Evolutionary conservation across 2,329 filamentous ascomycete genomes (phyloP).

Genomic region (Lasiodiplodia theobromae): DNA sequence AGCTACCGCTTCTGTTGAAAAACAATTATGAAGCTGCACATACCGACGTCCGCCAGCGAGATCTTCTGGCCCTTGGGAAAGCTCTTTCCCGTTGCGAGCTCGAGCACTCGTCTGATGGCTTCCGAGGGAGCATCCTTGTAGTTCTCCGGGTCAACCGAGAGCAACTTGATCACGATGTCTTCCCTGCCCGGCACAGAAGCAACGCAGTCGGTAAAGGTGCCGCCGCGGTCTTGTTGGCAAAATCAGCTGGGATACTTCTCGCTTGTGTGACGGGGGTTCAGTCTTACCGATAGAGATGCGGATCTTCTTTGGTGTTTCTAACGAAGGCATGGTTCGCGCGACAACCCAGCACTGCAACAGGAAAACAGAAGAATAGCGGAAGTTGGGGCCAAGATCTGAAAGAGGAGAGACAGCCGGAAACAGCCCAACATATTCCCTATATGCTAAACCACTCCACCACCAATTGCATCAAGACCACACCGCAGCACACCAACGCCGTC

Average conservation of each 20-base stretch:
- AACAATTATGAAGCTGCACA: background rate
- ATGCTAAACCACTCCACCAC: background rate
- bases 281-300: background rate
- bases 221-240: conserved; percentile 32
- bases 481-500: background rate
- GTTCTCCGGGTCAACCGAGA: conserved; percentile 40
- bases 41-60: background rate
- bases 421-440: background rate
- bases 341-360: no score
- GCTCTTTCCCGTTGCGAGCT: conserved; percentile 33
- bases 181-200: conserved; percentile 35
- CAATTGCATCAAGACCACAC: background rate
- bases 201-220: conserved; percentile 35
- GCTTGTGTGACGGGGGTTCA: no score
- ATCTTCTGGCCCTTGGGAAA: conserved; percentile 32
- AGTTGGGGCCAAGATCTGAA: no score
- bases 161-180: conserved; percentile 40
- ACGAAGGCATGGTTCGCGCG: background rate
- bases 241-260: background rate
- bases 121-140: conserved; percentile 43
- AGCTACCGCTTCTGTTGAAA: background rate
- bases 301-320: background rate
- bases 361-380: no score
- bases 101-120: conserved; percentile 38
- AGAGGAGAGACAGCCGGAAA: background rate